Evolutionary conservation across 2,329 filamentous ascomycete species (phyloP).

Genomic region (Rhytidhysteron rufulum): DNA sequence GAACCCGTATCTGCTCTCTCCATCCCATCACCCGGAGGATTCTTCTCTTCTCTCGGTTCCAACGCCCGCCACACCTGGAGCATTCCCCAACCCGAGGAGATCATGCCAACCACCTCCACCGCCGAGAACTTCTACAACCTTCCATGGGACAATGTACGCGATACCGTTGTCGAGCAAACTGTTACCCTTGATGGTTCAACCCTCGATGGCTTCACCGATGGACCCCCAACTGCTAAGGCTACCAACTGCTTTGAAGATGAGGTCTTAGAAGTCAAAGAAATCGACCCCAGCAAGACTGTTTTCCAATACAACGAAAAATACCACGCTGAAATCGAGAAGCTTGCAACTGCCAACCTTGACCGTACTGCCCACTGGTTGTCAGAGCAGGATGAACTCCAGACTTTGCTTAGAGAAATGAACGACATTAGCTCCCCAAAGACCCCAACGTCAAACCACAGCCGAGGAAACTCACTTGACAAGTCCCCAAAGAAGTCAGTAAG

Average conservation of each 20-base stretch:
- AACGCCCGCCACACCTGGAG: conserved; percentile 80
- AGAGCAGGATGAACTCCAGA: conserved; percentile 74
- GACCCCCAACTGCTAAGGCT: conserved; percentile 25
- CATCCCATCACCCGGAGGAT: conserved; percentile 86
- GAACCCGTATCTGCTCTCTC: conserved; percentile 76
- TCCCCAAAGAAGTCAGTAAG: conserved; percentile 70
- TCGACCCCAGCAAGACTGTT: conserved; percentile 62
- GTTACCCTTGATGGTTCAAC: conserved; percentile 30
- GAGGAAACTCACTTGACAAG: conserved; percentile 33
- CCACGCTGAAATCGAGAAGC: conserved; percentile 66
- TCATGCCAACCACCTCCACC: conserved; percentile 78
- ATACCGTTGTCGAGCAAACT: conserved; percentile 20
- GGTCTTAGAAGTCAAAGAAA: conserved; percentile 48
- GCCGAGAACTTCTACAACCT: conserved; percentile 87
- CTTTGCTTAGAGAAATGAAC: conserved; percentile 58
- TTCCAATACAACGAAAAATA: conserved; percentile 74
- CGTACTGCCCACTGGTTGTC: conserved; percentile 83
- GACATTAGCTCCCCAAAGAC: conserved; percentile 38
- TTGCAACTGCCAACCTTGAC: conserved; percentile 70
- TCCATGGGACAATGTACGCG: conserved; percentile 60
- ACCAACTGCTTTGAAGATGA: conserved; percentile 24
- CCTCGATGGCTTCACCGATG: conserved; percentile 29
- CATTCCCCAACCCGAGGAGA: conserved; percentile 37
- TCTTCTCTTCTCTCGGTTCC: conserved; percentile 81
- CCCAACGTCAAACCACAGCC: conserved; percentile 26